A percentile compares a stretch with the other conserved stretches of the same genome.
Evolutionary conservation across 106 monocot species (phyloP).

Genomic region (Acanthochlamys bracteata): DNA sequence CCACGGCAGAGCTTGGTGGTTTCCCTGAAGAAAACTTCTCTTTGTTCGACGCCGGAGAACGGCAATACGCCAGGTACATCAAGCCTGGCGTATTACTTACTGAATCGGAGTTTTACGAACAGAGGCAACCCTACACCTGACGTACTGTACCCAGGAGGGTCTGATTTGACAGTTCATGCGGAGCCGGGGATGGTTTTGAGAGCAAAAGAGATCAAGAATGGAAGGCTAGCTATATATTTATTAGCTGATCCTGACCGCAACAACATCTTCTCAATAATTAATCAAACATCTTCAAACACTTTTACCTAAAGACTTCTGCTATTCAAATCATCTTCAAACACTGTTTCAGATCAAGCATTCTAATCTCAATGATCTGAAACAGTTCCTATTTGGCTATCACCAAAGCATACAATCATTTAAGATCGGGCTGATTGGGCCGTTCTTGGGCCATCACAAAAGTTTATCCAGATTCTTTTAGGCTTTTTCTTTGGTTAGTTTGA

Average conservation of each 20-base stretch:
- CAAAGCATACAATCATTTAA: no score
- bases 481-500: no score
- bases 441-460: no score
- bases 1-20: no score
- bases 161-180: constrained; percentile 71
- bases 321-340: no score
- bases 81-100: constrained; percentile 56
- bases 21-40: constrained; percentile 58
- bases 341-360: no score
- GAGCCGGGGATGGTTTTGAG: constrained; percentile 75
- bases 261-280: constrained; percentile 67
- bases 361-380: no score
- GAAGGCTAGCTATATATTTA: constrained; percentile 80
- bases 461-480: no score
- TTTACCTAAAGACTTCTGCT: no score
- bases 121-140: constrained; percentile 55
- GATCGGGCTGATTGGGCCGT: no score
- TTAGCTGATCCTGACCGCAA: constrained; percentile 82
- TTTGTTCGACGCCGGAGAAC: constrained; percentile 64
- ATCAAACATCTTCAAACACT: neutral
- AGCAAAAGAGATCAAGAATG: constrained; percentile 96
- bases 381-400: no score
- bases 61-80: constrained; percentile 54
- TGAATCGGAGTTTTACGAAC: constrained; percentile 61
- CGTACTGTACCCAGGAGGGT: constrained; percentile 82